Base-by-base conservation (phyloP, 441 rosid species). In the Erodium moschatum region DNA sequence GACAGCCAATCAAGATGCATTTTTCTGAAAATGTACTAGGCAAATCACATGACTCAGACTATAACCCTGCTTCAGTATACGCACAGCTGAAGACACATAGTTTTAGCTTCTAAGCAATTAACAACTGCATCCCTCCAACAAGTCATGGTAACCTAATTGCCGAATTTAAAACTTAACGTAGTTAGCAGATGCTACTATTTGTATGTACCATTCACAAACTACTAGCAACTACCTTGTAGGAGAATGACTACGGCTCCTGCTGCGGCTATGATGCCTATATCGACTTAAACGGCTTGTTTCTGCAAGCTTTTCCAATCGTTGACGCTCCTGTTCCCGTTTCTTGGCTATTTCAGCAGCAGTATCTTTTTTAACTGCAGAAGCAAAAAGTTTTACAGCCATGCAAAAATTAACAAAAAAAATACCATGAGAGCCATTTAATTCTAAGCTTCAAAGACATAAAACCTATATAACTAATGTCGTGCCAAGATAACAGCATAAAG, bases 291-390 rank as follows among this genome's bases (percentile, higher is more conserved):
- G 85, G 78, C 87, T 91, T 76, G 97, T 87, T 85, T 94, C 97
- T 40, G 94, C 94, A 65, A 91, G 83, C 70, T 88, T 94, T 78
- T 87, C 97, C 80, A 80, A 84, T 81, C 97, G 88, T 66, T 86
- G 96, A 24, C 80, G 85, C 82, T 89, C 99, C 67, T 87, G 99
- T 78, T 94, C 99, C 76, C 84, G 80, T 74, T 91, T 94, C 81
- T 94, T 94, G 70, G 92, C 94, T 69, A 83, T 85, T 79, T 89
- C 97, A 21, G 89, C 87, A 69, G 94, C 97, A 76, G 96, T 84
- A 76, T 94, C 99, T 68, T 94, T 94, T 81, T 88, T 94, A 75
- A 94, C 99, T 94, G 89, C 68, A 83, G 48, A 24, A 33, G 46
- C 70, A 27, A 35, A n/a, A 18, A 58, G 19, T 68, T 35, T 19